A percentile compares a stretch with the other conserved stretches of the same genome.
These are phyloP conservation scores for Metschnikowia lunata DNA, from an alignment of 805 yeast species.

Conservation along the genomic window DNA sequence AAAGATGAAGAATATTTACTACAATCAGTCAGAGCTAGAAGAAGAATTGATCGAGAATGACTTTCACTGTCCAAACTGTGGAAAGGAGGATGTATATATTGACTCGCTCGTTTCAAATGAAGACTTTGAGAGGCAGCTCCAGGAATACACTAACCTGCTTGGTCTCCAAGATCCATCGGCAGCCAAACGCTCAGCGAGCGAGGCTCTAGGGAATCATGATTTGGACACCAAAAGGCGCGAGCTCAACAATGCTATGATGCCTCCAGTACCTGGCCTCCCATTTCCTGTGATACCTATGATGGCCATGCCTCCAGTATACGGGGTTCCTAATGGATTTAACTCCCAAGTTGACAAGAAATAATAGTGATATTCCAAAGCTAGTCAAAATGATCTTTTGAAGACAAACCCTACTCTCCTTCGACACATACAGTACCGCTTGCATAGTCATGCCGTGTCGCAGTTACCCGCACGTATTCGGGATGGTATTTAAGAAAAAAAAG, in stretches of 20 bases:
- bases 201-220: slow-evolving; percentile 16
- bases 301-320: slow-evolving; percentile 16
- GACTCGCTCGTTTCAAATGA: slow-evolving; percentile 66
- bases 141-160: slow-evolving; percentile 43
- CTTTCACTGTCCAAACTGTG: slow-evolving; percentile 88
- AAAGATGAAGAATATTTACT: slow-evolving; percentile 42
- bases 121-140: slow-evolving; percentile 53
- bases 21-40: slow-evolving; percentile 36
- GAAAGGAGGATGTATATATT: slow-evolving; percentile 63
- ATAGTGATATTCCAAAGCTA: too few species aligned
- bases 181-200: slow-evolving; percentile 7
- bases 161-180: slow-evolving; percentile 33
- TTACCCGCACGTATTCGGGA: slow-evolving; percentile 6
- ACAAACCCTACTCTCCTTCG: too few species aligned
- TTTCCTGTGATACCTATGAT: slow-evolving; percentile 18
- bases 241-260: slow-evolving; percentile 11
- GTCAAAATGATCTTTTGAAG: too few species aligned
- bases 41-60: slow-evolving; percentile 67
- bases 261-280: slow-evolving; percentile 12
- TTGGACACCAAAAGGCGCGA: slow-evolving; percentile 26
- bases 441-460: neutral
- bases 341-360: too few species aligned
- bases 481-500: slow-evolving; percentile 1
- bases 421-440: neutral
- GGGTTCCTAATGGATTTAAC: too few species aligned